Conservation (phyloP, 164 flowering plant genomes). For the Vitis amurensis region DNA sequence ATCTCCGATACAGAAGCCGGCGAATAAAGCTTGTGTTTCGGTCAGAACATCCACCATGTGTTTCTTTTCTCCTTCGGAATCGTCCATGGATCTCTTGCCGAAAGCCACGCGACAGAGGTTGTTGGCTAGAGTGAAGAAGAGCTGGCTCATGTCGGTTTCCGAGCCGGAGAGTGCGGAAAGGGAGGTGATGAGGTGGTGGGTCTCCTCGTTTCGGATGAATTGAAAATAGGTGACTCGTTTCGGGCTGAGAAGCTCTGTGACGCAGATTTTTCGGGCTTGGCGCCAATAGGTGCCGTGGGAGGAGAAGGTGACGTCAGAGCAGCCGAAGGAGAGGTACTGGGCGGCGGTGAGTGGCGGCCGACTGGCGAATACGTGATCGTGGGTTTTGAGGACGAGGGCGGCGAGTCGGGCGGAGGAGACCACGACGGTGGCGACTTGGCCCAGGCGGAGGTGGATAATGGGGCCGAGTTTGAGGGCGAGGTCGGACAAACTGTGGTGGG, state of each 20-base stretch:
- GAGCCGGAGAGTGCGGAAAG: conserved; percentile 15
- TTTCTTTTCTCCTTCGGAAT: neutral
- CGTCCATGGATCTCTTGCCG: conserved; percentile 42
- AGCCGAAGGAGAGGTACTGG: conserved; percentile 51
- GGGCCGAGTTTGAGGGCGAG: conserved; percentile 46
- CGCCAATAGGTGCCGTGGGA: conserved; percentile 59
- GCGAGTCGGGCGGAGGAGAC: conserved; percentile 50
- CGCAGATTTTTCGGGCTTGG: conserved; percentile 48
- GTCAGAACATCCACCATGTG: conserved; percentile 37
- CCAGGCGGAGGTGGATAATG: conserved; percentile 45
- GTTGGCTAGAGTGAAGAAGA: conserved; percentile 38
- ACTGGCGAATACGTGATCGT: conserved; percentile 44
- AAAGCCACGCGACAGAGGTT: conserved; percentile 66
- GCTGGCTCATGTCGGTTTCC: conserved; percentile 35
- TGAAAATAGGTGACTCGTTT: conserved; percentile 42
- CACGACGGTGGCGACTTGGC: conserved; percentile 51
- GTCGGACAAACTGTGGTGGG: conserved; percentile 43
- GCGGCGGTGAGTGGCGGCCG: conserved; percentile 48
- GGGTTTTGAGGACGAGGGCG: conserved; percentile 39
- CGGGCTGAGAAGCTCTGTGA: conserved; percentile 45
- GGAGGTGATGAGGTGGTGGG: conserved; percentile 19
- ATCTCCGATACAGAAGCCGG: conserved; percentile 51
- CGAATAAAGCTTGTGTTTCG: conserved; percentile 51
- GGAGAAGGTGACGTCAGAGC: conserved; percentile 57
- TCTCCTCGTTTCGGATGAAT: conserved; percentile 42